Evolutionary conservation across 345 rosid species (phyloP).

Genomic region (Corchorus capsularis): DNA sequence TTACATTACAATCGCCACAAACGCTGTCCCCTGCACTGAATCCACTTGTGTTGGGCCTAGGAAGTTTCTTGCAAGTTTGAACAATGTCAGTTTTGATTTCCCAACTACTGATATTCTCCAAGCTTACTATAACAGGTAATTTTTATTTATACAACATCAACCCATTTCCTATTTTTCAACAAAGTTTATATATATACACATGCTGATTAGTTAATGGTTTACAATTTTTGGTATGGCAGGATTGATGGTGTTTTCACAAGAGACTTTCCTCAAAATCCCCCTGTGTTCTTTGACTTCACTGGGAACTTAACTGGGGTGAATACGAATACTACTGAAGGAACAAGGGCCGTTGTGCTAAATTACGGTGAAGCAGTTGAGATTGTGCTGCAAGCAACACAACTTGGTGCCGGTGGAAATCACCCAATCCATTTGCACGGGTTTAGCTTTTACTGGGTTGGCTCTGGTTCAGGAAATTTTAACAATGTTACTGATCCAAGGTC

Average conservation of each 20-base stretch:
- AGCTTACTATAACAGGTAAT: constrained; percentile 39
- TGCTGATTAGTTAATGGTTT: too few relatives aligned
- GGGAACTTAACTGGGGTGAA: not conserved
- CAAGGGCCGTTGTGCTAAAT: constrained; percentile 23
- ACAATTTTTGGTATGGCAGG: not conserved
- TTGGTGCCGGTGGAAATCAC: constrained; percentile 22
- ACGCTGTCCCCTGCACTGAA: constrained; percentile 16
- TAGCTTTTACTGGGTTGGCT: constrained; percentile 34
- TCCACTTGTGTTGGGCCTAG: not conserved
- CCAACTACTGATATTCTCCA: constrained; percentile 37
- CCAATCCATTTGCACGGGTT: constrained; percentile 43
- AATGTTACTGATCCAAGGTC: constrained; percentile 13
- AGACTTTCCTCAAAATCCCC: constrained; percentile 18
- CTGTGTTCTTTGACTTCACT: constrained; percentile 11
- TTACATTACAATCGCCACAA: constrained; percentile 27
- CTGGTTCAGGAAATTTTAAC: constrained; percentile 29
- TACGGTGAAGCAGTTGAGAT: constrained; percentile 34
- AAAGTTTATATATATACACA: too few relatives aligned
- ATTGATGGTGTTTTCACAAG: constrained; percentile 16
- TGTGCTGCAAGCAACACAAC: constrained; percentile 31
- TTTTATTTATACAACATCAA: too few relatives aligned
- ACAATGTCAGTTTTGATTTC: constrained; percentile 41
- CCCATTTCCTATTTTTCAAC: too few relatives aligned
- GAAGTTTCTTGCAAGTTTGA: constrained; percentile 16
- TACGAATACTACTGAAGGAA: not conserved